Evolutionary conservation across 805 yeast genomes (phyloP).

Genomic region (Saccharomycopsis microspora): DNA sequence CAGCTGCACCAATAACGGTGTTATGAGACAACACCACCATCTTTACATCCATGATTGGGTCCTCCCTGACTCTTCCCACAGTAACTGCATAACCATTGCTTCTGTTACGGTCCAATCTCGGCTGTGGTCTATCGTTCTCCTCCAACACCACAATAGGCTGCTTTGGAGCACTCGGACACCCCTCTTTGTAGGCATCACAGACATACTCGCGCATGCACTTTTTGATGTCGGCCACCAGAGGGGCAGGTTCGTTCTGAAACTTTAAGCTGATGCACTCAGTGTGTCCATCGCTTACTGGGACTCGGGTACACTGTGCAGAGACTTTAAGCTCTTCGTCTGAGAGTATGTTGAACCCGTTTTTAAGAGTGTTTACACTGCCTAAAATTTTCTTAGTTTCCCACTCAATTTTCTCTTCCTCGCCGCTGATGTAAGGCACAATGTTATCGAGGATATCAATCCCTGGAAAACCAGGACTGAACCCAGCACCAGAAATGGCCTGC

Average conservation of each 20-base stretch:
- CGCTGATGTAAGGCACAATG: constrained; percentile 86
- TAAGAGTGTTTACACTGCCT: constrained; percentile 45
- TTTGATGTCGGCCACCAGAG: constrained; percentile 74
- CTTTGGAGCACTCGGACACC: constrained; percentile 88
- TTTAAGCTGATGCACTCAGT: constrained; percentile 86
- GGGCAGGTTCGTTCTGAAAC: constrained; percentile 76
- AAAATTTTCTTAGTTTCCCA: constrained; percentile 96
- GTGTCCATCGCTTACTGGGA: constrained; percentile 96
- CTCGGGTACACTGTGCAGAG: constrained; percentile 94
- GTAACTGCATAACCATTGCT: constrained; percentile 90
- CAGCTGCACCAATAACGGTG: constrained; percentile 98
- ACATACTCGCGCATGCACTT: constrained; percentile 56
- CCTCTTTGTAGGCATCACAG: constrained; percentile 71
- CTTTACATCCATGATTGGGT: constrained; percentile 86
- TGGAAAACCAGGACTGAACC: constrained; percentile 94
- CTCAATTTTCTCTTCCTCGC: constrained; percentile 97
- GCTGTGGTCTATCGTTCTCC: constrained; percentile 91
- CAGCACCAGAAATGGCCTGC: constrained; percentile 98
- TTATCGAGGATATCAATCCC: constrained; percentile 93
- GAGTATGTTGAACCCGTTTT: constrained; percentile 44
- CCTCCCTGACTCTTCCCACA: constrained; percentile 90
- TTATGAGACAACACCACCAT: constrained; percentile 97
- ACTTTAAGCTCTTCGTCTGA: constrained; percentile 67
- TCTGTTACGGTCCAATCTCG: constrained; percentile 92
- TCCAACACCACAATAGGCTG: constrained; percentile 87